Base-by-base conservation (phyloP, 331 rosid genomes). In the Ulmus americana region DNA sequence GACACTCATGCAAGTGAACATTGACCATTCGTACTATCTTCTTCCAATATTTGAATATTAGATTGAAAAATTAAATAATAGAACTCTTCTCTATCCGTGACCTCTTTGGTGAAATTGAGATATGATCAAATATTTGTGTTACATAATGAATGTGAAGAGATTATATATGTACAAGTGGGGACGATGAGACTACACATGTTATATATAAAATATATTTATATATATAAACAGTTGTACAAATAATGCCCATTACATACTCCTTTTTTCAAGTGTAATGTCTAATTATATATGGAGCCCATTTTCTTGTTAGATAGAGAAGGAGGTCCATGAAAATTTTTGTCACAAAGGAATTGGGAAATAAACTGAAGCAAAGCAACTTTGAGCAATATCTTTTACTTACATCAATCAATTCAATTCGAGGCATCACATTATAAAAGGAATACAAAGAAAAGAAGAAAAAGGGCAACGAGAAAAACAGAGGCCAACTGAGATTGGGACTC, bases 351-450 rank as follows among this genome's bases (percentile, higher is more conserved):
- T 42, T 15, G 3, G 10, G 20, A 39, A 59, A 42, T 3, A 40
- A 10, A 5, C 52, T 44, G 11, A 61, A 61, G 50, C 67, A 62
- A 60, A 46, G 42, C 16, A 43, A 47, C 68, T 41, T 63, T 46
- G 68, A 12, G 61, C 61, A 2, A 13, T 56, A 38, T 43, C 3
- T 43, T 56, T 28, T 43, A 35, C 9, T 22, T n/a, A 50, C 55
- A 61, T 61, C 65, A 61, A 43, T 61, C 65, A 61, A 61, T 61
- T 61, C 65, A 61, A 61, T 61, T 59, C 49, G 2, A 43, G 3
- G 20, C 20, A 57, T 39, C 10, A 39, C 63, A 58, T 1, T 13
- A 44, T 38, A 10, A 44, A 15, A 56, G 18, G 61, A 56, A 56
- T 28, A 11, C 8, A 38, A 35, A 0, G 16, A n/a, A 50, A 50